phyloP scores from a whole-genome alignment of 2,329 filamentous ascomycete genomes.

The Calonectria hawksworthii region DNA sequence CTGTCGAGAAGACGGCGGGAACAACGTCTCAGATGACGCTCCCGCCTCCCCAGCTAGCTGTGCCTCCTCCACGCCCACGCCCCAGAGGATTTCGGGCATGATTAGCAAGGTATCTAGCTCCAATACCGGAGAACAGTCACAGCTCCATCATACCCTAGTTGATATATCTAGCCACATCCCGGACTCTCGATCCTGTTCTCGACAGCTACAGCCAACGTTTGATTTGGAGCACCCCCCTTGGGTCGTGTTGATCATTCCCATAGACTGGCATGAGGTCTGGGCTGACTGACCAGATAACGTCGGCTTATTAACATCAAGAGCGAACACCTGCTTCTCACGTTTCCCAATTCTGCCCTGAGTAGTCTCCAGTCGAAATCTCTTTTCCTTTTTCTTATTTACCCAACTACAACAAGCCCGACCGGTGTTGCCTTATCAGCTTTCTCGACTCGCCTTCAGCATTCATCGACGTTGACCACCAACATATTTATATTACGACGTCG shows the following conservation, averaged over 20 bases:
- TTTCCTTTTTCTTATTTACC: not conserved
- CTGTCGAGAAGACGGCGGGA: not conserved
- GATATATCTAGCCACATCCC: conserved; percentile 22
- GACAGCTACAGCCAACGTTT: not conserved
- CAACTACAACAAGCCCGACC: not conserved
- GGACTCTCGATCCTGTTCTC: not conserved
- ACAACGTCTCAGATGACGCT: conserved; percentile 26
- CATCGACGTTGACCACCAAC: not conserved
- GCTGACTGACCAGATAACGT: conserved; percentile 16
- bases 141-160: conserved; percentile 2
- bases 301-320: conserved; percentile 18
- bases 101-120: not conserved
- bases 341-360: not conserved
- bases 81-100: not conserved
- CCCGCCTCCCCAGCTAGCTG: not conserved
- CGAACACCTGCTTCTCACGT: not conserved
- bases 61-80: not conserved
- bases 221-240: not conserved
- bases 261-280: conserved; percentile 13
- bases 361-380: not conserved
- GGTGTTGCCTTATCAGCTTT: not conserved
- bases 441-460: not conserved
- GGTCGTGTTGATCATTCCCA: conserved; percentile 1
- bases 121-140: not conserved
- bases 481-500: not conserved